Percentiles rank a stretch among this genome's conserved stretches.
These are phyloP conservation scores for Komagataella ulmi DNA, from an alignment of 805 yeast species.

Conservation along the genomic window DNA sequence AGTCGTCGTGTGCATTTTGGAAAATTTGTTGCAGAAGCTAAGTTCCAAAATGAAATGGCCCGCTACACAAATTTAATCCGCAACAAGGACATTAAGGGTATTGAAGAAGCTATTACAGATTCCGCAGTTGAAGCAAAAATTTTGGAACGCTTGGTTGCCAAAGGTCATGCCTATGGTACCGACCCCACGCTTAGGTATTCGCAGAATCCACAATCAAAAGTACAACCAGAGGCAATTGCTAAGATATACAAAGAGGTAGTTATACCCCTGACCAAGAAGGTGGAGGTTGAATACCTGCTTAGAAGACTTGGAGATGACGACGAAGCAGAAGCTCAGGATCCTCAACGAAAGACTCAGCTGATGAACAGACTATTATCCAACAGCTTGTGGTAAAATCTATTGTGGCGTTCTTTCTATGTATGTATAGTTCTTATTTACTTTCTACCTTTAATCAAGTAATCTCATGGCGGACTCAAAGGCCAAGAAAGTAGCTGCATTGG, in stretches of 20 bases:
- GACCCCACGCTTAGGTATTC: slow-evolving; percentile 72
- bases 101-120: slow-evolving; percentile 76
- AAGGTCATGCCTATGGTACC: slow-evolving; percentile 78
- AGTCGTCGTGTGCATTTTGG: slow-evolving; percentile 95
- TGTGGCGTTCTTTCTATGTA: neutral
- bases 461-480: slow-evolving; percentile 89
- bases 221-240: slow-evolving; percentile 73
- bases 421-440: slow-evolving; percentile 1
- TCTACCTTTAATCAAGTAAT: slow-evolving; percentile 20
- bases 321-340: neutral
- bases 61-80: slow-evolving; percentile 51
- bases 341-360: neutral
- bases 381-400: neutral
- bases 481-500: slow-evolving; percentile 92
- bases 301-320: slow-evolving; percentile 49
- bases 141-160: slow-evolving; percentile 59
- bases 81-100: slow-evolving; percentile 53
- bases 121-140: slow-evolving; percentile 77
- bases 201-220: slow-evolving; percentile 57
- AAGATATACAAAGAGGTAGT: slow-evolving; percentile 76
- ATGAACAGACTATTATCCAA: neutral
- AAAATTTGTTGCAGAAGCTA: slow-evolving; percentile 94
- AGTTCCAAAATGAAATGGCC: slow-evolving; percentile 58
- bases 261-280: slow-evolving; percentile 90
- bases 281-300: slow-evolving; percentile 83